Percentiles rank a stretch among this genome's conserved stretches.
Evolutionary conservation across 2,329 filamentous ascomycete species (phyloP).

Genomic region (Nemania sp.): DNA sequence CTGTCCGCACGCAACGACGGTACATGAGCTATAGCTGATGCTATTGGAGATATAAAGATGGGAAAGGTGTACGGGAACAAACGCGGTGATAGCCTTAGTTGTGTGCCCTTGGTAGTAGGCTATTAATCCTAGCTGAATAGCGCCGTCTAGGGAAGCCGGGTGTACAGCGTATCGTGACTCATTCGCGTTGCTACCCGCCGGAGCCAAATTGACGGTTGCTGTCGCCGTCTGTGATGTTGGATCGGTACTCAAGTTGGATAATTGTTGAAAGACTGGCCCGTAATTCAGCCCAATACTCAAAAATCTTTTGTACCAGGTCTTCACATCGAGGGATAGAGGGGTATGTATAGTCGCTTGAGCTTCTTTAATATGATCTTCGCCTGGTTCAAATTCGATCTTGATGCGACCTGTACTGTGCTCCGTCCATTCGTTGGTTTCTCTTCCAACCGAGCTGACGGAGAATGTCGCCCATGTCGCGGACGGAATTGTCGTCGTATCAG

Average conservation of each 20-base stretch:
- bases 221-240: constrained; percentile 24
- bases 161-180: constrained; percentile 43
- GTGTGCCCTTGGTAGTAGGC: constrained; percentile 39
- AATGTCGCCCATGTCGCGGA: constrained; percentile 23
- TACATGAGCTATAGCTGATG: neutral
- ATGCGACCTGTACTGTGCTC: constrained; percentile 38
- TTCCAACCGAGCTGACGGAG: constrained; percentile 25
- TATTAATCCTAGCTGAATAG: constrained; percentile 41
- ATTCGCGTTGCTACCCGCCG: constrained; percentile 9
- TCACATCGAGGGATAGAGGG: neutral
- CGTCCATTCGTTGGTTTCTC: constrained; percentile 27
- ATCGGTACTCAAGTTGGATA: constrained; percentile 28
- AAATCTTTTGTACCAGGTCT: constrained; percentile 36
- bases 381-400: constrained; percentile 19
- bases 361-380: too few species aligned
- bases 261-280: constrained; percentile 29
- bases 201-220: constrained; percentile 26
- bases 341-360: neutral
- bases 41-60: constrained; percentile 32
- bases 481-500: neutral
- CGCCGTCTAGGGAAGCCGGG: constrained; percentile 39
- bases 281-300: constrained; percentile 30
- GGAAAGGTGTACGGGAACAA: constrained; percentile 39
- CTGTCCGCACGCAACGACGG: constrained; percentile 22
- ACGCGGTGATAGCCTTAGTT: constrained; percentile 26